Evolutionary conservation across 1,284 basidiomycete genomes (phyloP).

Genomic region (Thecaphora thlaspeos): DNA sequence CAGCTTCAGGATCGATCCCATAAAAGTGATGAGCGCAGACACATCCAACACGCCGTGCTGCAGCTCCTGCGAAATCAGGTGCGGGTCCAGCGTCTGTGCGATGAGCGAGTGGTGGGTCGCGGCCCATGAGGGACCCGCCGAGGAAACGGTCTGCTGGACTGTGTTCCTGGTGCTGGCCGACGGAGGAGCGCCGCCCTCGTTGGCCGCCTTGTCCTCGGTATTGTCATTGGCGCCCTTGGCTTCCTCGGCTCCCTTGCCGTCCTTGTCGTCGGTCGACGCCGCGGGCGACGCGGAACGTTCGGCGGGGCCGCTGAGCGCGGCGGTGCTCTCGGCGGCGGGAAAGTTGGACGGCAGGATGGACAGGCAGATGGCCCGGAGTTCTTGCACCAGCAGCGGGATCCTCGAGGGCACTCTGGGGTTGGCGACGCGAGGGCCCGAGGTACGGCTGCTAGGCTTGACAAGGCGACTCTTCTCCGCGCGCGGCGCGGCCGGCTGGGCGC

Average conservation of each 20-base stretch:
- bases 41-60: no score
- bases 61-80: no score
- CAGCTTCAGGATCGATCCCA: no score
- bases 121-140: no score
- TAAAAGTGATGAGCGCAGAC: no score
- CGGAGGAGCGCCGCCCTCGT: no score
- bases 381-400: constrained; percentile 70
- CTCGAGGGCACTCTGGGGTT: constrained; percentile 65
- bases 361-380: constrained; percentile 77
- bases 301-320: constrained; percentile 63
- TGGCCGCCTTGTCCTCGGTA: no score
- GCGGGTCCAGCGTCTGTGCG: no score
- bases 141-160: no score
- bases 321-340: constrained; percentile 64
- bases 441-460: constrained; percentile 61
- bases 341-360: constrained; percentile 67
- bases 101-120: no score
- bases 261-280: constrained; percentile 1
- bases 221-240: not conserved
- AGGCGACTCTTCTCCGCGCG: constrained; percentile 59
- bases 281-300: not conserved
- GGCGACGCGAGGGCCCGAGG: constrained; percentile 1
- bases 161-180: no score
- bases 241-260: not conserved
- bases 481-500: not conserved